Evolutionary conservation across 202 grass and related monocot species (phyloP), one percentile per base, ranked within the genome.

Genomic region (Eragrostis tef): DNA sequence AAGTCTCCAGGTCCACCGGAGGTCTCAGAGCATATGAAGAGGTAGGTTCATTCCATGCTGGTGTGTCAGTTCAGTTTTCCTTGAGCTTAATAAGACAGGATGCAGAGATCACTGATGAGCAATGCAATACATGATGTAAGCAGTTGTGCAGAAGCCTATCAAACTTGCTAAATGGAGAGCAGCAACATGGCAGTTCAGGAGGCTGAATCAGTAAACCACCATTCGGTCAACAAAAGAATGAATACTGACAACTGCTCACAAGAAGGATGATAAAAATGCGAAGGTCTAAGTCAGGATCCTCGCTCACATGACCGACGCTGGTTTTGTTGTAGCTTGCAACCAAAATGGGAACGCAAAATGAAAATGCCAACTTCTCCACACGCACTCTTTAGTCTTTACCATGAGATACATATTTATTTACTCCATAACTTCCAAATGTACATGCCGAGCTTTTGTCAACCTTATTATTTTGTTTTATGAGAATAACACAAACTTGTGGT

Each of bases 1-100:
- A 97, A 75, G 85, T 93, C 67, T 97, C 90, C 26, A 93, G 89
- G 54, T 87, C 93, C 15, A 70, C 78, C 8, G 88, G 93, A 14
- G 90, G 93, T 84, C 72, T 89, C 72, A 86, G 47, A 78, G 48
- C 88, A 83, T 97, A 89, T 64, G 87, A 71, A 64, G 84, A 91
- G 86, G 86, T 86, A 84, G 42, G 41, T 54, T 13, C 57, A 22
- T 66, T 0, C 50, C 25, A 68, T 67, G 1, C 8, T 71, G 15
- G 56, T 64, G 5, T 54, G 47, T 47, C 19, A 39, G 41, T 49
- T 64, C 52, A 25, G 6, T 57, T 47, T 54, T 7, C 61, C 61
- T 43, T 45, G 0, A 27, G 11, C 63, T 5, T 22, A 67, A 78
- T 29, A 71, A 25, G 45, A 44, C 15, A 48, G 39, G 62, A 69